Percentiles rank a stretch among this genome's conserved stretches.
Evolutionary conservation across 768 basidiomycete genomes (phyloP).

Genomic region (Panus rudis): DNA sequence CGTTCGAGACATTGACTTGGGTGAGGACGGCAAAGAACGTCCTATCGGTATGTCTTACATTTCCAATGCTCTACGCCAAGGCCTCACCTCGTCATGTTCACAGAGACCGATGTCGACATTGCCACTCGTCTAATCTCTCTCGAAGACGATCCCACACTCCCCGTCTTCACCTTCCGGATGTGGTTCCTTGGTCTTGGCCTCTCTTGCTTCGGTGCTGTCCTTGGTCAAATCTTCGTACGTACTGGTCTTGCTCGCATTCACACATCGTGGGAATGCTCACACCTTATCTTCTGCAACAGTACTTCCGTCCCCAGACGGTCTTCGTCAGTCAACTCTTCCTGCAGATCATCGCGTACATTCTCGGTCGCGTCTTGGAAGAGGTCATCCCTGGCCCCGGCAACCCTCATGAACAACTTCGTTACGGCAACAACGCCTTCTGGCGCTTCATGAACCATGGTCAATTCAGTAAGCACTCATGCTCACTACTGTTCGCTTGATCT

Average conservation of each 20-base stretch:
- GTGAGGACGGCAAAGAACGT: constrained; percentile 40
- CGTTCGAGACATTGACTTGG: constrained; percentile 33
- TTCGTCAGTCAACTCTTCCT: constrained; percentile 18
- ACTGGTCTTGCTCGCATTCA: no score
- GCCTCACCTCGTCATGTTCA: background rate
- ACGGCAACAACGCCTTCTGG: constrained; percentile 18
- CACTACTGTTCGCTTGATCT: background rate
- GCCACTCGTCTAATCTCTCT: constrained; percentile 44
- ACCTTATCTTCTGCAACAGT: constrained; percentile 1
- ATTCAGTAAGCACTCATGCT: constrained; percentile 12
- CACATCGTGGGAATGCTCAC: background rate
- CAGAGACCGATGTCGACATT: constrained; percentile 40
- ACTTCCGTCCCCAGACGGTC: constrained; percentile 19
- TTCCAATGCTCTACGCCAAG: background rate
- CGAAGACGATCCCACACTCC: constrained; percentile 36
- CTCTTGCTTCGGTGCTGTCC: constrained; percentile 26
- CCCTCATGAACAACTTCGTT: constrained; percentile 15
- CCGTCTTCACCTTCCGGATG: constrained; percentile 23
- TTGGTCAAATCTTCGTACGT: constrained; percentile 41
- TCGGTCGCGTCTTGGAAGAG: constrained; percentile 19
- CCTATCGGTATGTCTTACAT: constrained; percentile 33
- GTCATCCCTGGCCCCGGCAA: constrained; percentile 18
- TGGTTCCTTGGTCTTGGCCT: constrained; percentile 26
- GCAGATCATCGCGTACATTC: constrained; percentile 20
- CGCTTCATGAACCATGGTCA: constrained; percentile 23